Percentiles rank a stretch among this genome's conserved stretches.
Conservation (phyloP, 1,284 basidiomycete species). For the Leccinum griseonigrum region DNA sequence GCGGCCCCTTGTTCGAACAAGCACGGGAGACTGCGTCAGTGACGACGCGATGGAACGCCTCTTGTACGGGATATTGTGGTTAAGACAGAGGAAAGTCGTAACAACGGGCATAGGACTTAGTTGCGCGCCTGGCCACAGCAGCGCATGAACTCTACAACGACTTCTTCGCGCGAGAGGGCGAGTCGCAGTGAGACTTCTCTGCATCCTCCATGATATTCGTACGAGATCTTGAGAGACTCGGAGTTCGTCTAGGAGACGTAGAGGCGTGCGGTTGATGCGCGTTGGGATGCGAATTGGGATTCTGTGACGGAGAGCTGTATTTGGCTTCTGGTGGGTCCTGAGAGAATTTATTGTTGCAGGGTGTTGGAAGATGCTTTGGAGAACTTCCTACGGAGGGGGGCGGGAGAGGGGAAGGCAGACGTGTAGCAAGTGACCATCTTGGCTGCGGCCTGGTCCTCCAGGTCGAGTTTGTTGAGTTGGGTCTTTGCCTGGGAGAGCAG, state of each 20-base stretch:
- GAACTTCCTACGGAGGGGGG: slow-evolving; percentile 61
- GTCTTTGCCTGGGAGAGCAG: slow-evolving; percentile 47
- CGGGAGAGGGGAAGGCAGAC: slow-evolving; percentile 40
- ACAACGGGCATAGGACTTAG: too few relatives aligned
- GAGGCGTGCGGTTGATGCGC: slow-evolving; percentile 47
- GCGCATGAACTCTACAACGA: too few relatives aligned
- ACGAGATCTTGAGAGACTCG: slow-evolving; percentile 58
- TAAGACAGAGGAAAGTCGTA: too few relatives aligned
- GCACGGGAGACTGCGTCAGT: too few relatives aligned
- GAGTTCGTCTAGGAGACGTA: slow-evolving; percentile 69
- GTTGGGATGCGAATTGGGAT: slow-evolving; percentile 43
- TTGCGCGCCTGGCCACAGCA: too few relatives aligned
- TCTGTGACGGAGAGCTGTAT: slow-evolving; percentile 44
- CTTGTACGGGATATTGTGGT: too few relatives aligned
- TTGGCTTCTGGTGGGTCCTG: slow-evolving; percentile 43
- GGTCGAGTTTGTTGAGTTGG: slow-evolving; percentile 57
- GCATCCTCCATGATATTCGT: slow-evolving; percentile 29
- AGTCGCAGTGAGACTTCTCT: too few relatives aligned
- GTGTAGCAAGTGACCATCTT: slow-evolving; percentile 89
- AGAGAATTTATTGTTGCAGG: slow-evolving; percentile 66
- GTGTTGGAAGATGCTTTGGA: slow-evolving; percentile 76
- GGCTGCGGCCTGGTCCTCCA: slow-evolving; percentile 77
- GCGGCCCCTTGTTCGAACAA: too few relatives aligned
- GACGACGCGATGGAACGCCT: too few relatives aligned
- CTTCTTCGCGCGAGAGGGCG: too few relatives aligned